A percentile compares a stretch with the other conserved stretches of the same genome.
phyloP scores from a whole-genome alignment of 805 yeast species.

The Starmerella lactis-condensi region DNA sequence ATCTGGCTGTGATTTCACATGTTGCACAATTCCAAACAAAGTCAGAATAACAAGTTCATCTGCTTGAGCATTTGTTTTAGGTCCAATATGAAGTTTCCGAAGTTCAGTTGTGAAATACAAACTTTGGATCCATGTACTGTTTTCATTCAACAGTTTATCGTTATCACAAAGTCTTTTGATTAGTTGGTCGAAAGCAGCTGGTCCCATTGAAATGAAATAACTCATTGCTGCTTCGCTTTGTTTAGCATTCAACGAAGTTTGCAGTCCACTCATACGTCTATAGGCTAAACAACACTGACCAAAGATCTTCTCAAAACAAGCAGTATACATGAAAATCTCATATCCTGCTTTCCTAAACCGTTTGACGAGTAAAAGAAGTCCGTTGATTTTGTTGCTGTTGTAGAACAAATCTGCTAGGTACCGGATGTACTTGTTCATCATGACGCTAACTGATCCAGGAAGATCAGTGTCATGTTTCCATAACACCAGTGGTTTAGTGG shows the following conservation, averaged over 20 bases:
- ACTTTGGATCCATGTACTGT: slow-evolving; percentile 6
- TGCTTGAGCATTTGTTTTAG: slow-evolving; percentile 9
- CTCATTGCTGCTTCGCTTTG: slow-evolving; percentile 37
- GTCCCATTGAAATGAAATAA: slow-evolving; percentile 26
- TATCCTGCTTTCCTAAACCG: slow-evolving; percentile 64
- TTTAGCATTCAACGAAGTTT: slow-evolving; percentile 19
- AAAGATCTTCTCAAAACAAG: slow-evolving; percentile 50
- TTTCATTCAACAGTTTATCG: neutral
- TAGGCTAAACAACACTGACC: slow-evolving; percentile 34
- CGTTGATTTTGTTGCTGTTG: slow-evolving; percentile 36
- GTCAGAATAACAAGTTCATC: slow-evolving; percentile 10
- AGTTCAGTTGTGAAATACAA: slow-evolving; percentile 9
- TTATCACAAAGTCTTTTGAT: slow-evolving; percentile 1
- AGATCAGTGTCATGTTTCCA: slow-evolving; percentile 90
- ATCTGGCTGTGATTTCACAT: slow-evolving; percentile 17
- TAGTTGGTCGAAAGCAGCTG: slow-evolving; percentile 20
- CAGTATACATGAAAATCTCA: slow-evolving; percentile 47
- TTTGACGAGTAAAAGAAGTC: slow-evolving; percentile 42
- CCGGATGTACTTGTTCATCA: slow-evolving; percentile 47
- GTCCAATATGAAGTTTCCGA: slow-evolving; percentile 7
- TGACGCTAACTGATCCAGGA: slow-evolving; percentile 82
- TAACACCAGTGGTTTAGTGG: slow-evolving; percentile 50
- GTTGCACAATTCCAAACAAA: slow-evolving; percentile 3
- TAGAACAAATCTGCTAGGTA: slow-evolving; percentile 43
- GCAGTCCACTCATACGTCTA: slow-evolving; percentile 28